Base-by-base conservation (phyloP, 2,329 filamentous ascomycete species). In the Aspergillus tanneri region DNA sequence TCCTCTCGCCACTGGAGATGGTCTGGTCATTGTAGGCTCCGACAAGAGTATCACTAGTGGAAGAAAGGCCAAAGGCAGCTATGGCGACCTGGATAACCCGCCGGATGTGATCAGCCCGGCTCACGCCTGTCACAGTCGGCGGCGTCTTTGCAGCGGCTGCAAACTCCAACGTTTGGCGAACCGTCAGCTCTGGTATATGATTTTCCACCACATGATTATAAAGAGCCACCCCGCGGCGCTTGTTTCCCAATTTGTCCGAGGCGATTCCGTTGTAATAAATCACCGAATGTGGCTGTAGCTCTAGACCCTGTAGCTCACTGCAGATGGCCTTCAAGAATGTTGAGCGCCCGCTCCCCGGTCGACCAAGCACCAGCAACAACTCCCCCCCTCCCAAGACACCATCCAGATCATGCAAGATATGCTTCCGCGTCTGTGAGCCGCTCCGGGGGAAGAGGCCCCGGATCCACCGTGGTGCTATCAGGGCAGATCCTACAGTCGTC, bases 171-270 rank as follows among this genome's bases (percentile, higher is more conserved):
- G 88, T 93, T 59, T 92, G 85, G 43, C 87, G 87, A 32, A 92
- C 88, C 1, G 81, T 84, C 59, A 93, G 71, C 72, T 85, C 82
- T 16, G 88, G 87, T 66, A 92, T 92, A 70, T 92, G 88, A 4
- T 88, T 85, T 64, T 95, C 90, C 25, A 88, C 85, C 68, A 92
- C 88, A 50, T 87, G 87, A 0, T 87, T 90, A 72, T 93, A 93
- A 66, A 93, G 91, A 52, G 87, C 87, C 70, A 95, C 89, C 55
- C 89, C 89, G 22, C 87, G 84, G 72, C 92, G 90, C n/a, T n/a
- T 77, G 76, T 8, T 81, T 54, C 10, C 41, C 49, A 87, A 93
- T 92, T 63, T 88, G 52, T 47, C 65, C 61, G 36, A 65, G 63
- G 6, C 66, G 60, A 70, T 68, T 52, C 71, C 72, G 55, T 37